Percentiles rank a stretch among this genome's conserved stretches.
Evolutionary conservation across 1,284 basidiomycete genomes (phyloP).

Genomic region (Neotropicomus parvogracilis): DNA sequence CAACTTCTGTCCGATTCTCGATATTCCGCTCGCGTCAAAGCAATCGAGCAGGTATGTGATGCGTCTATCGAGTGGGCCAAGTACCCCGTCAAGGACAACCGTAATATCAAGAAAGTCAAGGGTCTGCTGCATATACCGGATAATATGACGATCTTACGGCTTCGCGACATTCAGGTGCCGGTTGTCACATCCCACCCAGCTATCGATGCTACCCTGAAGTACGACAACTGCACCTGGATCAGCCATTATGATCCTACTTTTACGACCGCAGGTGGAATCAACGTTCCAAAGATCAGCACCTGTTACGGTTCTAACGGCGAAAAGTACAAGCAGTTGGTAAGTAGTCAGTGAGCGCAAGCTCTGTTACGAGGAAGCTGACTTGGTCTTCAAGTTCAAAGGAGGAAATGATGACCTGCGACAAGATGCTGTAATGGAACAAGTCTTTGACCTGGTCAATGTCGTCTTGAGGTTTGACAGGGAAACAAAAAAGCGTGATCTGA

Average conservation of each 20-base stretch:
- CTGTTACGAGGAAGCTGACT: not conserved
- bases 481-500: slow-evolving; percentile 70
- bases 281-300: slow-evolving; percentile 76
- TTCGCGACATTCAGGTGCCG: slow-evolving; percentile 67
- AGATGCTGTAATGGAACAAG: slow-evolving; percentile 99
- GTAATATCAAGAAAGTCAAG: slow-evolving; percentile 24
- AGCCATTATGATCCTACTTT: slow-evolving; percentile 59
- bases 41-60: slow-evolving; percentile 66
- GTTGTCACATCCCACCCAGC: slow-evolving; percentile 74
- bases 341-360: slow-evolving; percentile 24
- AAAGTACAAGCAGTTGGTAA: slow-evolving; percentile 78
- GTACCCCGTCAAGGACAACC: slow-evolving; percentile 42
- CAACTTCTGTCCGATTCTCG: slow-evolving; percentile 46
- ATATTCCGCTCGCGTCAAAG: slow-evolving; percentile 43
- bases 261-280: slow-evolving; percentile 73
- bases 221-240: slow-evolving; percentile 68
- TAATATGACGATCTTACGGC: slow-evolving; percentile 41
- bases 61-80: slow-evolving; percentile 84
- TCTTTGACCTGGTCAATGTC: slow-evolving; percentile 87
- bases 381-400: slow-evolving; percentile 76
- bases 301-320: slow-evolving; percentile 72
- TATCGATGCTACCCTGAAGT: slow-evolving; percentile 69
- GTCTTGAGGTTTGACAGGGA: slow-evolving; percentile 73
- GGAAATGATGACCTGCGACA: slow-evolving; percentile 90
- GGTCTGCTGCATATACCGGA: slow-evolving; percentile 40